Evolutionary conservation across 73 alveolate species (phyloP), one percentile per base, ranked within the genome.

Genomic region (Blepharisma japonicum): DNA sequence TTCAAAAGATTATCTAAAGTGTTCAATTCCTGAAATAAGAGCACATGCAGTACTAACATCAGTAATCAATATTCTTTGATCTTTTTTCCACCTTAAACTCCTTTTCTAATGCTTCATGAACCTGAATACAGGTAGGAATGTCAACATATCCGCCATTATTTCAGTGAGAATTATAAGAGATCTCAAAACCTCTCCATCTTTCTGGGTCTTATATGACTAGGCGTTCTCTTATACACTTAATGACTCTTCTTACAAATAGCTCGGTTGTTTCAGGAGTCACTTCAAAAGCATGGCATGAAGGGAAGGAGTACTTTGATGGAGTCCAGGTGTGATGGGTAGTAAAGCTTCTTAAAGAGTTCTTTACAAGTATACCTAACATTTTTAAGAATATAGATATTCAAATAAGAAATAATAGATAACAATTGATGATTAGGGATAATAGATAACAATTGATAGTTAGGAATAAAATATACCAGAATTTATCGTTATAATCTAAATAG

Each of bases 71-170:
- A 89, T 82, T 76, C 86, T 90, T 68, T 91, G 85, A 72, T 92
- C 98, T 68, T 72, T 90, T 82, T 77, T 92, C 97, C 48, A 92
- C 77, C 48, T 92, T 90, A 83, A 92, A 92, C 74, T 92, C 98
- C 61, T 91, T 90, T 79, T 92, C 98, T n/a, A 92, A 79, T 11
- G 92, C 92, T 56, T 92, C 98, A 71, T 92, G 98, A 51, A 92
- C 81, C 21, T 88, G 88, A 47, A 90, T 77, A 85, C 95, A 90
- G 14, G 94, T 87, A 68, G 92, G 91, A 48, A 92, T 81, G 79
- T 90, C 95, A 45, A 88, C 85, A n/a, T 45, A 78, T 45, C 89
- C 97, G 55, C 71, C 78, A 51, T 85, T 94, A 23, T 79, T 86
- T 96, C 96, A 93, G 76, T 88, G 72, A 51, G 98, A 90, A 67